Conservation (phyloP, 345 rosid genomes). For the Moricandia moricandioides region DNA sequence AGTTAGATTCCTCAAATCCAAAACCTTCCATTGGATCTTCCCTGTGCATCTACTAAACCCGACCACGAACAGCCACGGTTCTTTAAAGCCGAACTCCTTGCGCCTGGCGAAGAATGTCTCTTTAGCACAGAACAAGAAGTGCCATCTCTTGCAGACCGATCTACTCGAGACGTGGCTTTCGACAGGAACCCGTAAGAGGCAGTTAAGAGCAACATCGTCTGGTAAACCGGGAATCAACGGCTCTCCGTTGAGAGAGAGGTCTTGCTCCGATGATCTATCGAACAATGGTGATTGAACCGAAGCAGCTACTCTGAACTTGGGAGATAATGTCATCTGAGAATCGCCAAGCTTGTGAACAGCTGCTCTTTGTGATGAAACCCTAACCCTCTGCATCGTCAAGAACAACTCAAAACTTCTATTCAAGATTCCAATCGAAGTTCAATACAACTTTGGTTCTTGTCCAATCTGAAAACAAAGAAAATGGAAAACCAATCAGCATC, state of each 20-base stretch:
- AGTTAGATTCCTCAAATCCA: slow-evolving; percentile 60
- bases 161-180: slow-evolving; percentile 60
- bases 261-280: slow-evolving; percentile 51
- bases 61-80: slow-evolving; percentile 83
- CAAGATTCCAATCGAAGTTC: neutral
- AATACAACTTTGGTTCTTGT: neutral
- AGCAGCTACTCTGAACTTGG: slow-evolving; percentile 70
- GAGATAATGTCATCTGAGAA: slow-evolving; percentile 79
- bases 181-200: slow-evolving; percentile 75
- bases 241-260: slow-evolving; percentile 50
- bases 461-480: slow-evolving; percentile 18
- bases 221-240: slow-evolving; percentile 87
- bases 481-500: slow-evolving; percentile 1
- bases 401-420: neutral
- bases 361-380: slow-evolving; percentile 68
- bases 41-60: slow-evolving; percentile 75
- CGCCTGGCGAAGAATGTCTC: slow-evolving; percentile 66
- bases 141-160: slow-evolving; percentile 84
- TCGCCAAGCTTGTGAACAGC: slow-evolving; percentile 90
- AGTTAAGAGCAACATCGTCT: slow-evolving; percentile 75
- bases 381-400: slow-evolving; percentile 74
- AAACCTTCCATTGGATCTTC: slow-evolving; percentile 78
- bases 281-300: slow-evolving; percentile 51
- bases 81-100: slow-evolving; percentile 65
- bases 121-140: slow-evolving; percentile 58